phyloP scores from a whole-genome alignment of 108 stramenopile genomes.

The Epithemia pelagica region DNA sequence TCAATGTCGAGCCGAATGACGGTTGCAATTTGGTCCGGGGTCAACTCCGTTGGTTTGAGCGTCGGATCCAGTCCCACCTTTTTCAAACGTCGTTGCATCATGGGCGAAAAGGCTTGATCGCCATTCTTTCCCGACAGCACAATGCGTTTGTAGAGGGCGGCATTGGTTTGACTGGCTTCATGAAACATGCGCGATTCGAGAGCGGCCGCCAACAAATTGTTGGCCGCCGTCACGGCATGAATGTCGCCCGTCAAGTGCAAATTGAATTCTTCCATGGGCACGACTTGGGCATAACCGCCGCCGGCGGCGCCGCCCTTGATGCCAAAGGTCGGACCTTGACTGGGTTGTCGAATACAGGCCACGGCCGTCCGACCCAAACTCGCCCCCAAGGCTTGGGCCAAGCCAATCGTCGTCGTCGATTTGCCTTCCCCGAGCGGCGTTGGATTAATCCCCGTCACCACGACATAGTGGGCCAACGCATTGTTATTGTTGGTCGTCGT shows the following conservation, averaged over 20 bases:
- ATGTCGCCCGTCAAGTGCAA: constrained; percentile 96
- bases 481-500: constrained; percentile 71
- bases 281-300: constrained; percentile 89
- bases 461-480: constrained; percentile 81
- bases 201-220: constrained; percentile 96
- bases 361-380: constrained; percentile 72
- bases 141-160: constrained; percentile 86
- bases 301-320: constrained; percentile 99
- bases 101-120: constrained; percentile 41
- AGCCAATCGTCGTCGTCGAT: constrained; percentile 88
- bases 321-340: constrained; percentile 98
- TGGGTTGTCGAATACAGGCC: constrained; percentile 87
- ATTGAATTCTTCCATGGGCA: constrained; percentile 98
- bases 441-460: constrained; percentile 98
- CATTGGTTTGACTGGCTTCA: constrained; percentile 85
- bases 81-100: constrained; percentile 74
- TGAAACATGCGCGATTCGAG: constrained; percentile 97
- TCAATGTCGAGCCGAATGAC: constrained; percentile 96
- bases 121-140: constrained; percentile 40
- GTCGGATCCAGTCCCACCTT: constrained; percentile 88
- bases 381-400: constrained; percentile 88
- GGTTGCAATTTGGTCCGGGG: constrained; percentile 63
- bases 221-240: constrained; percentile 84
- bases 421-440: constrained; percentile 99
- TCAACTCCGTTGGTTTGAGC: constrained; percentile 74